These are phyloP conservation scores for Effrenium voratum DNA, from an alignment of 73 alveolate genomes.

Conservation along the genomic window DNA sequence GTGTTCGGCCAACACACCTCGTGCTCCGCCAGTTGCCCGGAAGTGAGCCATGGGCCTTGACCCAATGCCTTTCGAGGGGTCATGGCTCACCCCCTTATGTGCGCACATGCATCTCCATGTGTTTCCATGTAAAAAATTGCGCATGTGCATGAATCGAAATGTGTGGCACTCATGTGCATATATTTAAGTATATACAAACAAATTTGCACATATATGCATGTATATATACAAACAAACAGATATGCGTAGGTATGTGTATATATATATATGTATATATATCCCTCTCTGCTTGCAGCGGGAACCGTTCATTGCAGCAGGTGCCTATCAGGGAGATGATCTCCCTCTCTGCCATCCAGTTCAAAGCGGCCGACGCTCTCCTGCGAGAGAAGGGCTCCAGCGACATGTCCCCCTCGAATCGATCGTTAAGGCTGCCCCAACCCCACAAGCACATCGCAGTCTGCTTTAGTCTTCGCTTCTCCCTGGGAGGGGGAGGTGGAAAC, in stretches of 20 bases:
- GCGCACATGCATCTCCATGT: too few species aligned
- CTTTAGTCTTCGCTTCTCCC: too few species aligned
- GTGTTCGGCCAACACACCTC: too few species aligned
- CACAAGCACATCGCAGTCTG: too few species aligned
- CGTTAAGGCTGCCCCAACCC: too few species aligned
- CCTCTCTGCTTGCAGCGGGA: neutral
- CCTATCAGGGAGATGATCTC: constrained; percentile 83
- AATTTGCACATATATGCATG: neutral
- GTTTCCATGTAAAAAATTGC: too few species aligned
- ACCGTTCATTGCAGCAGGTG: neutral
- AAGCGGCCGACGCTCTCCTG: constrained; percentile 93
- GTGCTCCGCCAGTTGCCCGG: too few species aligned
- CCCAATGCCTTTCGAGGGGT: too few species aligned
- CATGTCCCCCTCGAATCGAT: too few species aligned
- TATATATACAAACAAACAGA: neutral
- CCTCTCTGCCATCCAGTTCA: constrained; percentile 76
- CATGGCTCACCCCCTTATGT: too few species aligned
- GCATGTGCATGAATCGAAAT: too few species aligned
- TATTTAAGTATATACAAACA: neutral
- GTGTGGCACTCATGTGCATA: neutral
- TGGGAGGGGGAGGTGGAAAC: neutral
- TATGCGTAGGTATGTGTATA: neutral
- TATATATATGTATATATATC: neutral
- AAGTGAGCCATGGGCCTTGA: too few species aligned
- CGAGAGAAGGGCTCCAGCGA: neutral